Evolutionary conservation across 352 stramenopile genomes (phyloP).

Genomic region (Pythium guiyangense): DNA sequence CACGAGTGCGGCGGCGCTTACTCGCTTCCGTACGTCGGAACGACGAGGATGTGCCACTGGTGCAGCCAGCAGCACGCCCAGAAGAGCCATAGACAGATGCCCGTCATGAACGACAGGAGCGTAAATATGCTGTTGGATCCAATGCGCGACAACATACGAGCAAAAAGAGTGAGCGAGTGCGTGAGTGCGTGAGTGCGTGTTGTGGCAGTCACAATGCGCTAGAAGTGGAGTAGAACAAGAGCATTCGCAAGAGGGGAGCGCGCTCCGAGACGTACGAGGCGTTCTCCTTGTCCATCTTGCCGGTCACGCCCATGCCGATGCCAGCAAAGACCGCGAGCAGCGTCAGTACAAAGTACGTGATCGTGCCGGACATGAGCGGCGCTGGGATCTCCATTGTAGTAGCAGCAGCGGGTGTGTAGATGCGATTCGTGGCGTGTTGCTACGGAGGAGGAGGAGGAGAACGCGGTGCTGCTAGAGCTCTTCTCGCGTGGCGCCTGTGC

Average conservation of each 20-base stretch:
- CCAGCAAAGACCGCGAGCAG: slow-evolving; percentile 72
- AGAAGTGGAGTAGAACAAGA: not conserved
- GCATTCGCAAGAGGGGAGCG: slow-evolving; percentile 5
- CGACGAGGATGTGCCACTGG: slow-evolving; percentile 87
- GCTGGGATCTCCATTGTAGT: slow-evolving; percentile 64
- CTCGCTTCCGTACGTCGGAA: slow-evolving; percentile 72
- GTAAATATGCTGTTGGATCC: slow-evolving; percentile 79
- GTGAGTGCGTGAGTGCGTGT: too few relatives aligned
- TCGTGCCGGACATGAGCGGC: slow-evolving; percentile 73
- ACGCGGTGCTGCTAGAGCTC: not conserved
- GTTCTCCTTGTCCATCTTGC: slow-evolving; percentile 84
- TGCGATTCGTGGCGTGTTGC: too few relatives aligned
- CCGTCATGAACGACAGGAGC: slow-evolving; percentile 75
- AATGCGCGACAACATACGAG: not conserved
- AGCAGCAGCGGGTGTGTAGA: not conserved
- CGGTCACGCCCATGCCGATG: slow-evolving; percentile 71
- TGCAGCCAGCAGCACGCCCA: slow-evolving; percentile 90
- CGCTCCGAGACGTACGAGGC: slow-evolving; percentile 57
- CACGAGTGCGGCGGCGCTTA: slow-evolving; percentile 21
- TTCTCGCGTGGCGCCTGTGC: not conserved
- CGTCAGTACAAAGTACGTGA: slow-evolving; percentile 87
- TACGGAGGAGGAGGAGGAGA: too few relatives aligned
- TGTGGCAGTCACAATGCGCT: not conserved
- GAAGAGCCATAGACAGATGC: slow-evolving; percentile 87
- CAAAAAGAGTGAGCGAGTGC: not conserved